Percentiles rank a stretch among this genome's conserved stretches.
phyloP scores from a whole-genome alignment of 2,329 filamentous ascomycete genomes.

The Colletotrichum acutatum region DNA sequence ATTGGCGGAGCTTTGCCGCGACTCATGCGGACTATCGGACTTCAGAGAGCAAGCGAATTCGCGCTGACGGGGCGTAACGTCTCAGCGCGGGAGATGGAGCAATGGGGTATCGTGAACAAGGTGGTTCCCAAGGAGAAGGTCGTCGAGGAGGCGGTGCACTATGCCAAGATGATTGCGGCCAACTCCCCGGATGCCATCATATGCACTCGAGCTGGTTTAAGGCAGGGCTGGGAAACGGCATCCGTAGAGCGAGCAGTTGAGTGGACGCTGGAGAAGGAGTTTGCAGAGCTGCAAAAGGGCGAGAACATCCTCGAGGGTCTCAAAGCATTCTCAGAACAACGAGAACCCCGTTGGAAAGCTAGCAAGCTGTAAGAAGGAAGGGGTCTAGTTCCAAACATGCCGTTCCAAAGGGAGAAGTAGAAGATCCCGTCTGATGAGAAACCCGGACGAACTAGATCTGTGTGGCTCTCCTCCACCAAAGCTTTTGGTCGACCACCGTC shows the following conservation, averaged over 20 bases:
- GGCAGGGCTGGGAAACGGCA: slow-evolving; percentile 51
- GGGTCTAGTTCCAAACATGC: background rate
- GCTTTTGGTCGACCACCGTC: background rate
- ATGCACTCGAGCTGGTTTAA: slow-evolving; percentile 51
- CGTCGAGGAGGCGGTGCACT: slow-evolving; percentile 37
- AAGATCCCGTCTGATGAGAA: background rate
- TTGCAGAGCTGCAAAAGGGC: slow-evolving; percentile 43
- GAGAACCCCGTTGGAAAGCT: slow-evolving; percentile 42
- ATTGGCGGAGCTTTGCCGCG: slow-evolving; percentile 63
- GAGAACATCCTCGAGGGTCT: slow-evolving; percentile 44
- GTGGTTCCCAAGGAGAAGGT: slow-evolving; percentile 33
- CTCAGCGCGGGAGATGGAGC: slow-evolving; percentile 38
- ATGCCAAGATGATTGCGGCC: slow-evolving; percentile 31
- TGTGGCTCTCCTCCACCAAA: background rate
- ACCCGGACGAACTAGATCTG: background rate
- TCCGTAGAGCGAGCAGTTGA: slow-evolving; percentile 50
- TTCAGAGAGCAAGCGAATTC: slow-evolving; percentile 41
- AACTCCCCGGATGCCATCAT: slow-evolving; percentile 50
- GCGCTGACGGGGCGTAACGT: slow-evolving; percentile 39
- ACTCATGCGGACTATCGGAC: slow-evolving; percentile 53
- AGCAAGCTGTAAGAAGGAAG: slow-evolving; percentile 39
- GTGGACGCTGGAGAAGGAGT: slow-evolving; percentile 43
- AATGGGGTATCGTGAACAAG: slow-evolving; percentile 40
- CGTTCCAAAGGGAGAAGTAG: background rate
- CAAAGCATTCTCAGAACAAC: slow-evolving; percentile 43